Conservation (phyloP, 192 early-diverging fungal genomes). For the Geranomyces variabilis region DNA sequence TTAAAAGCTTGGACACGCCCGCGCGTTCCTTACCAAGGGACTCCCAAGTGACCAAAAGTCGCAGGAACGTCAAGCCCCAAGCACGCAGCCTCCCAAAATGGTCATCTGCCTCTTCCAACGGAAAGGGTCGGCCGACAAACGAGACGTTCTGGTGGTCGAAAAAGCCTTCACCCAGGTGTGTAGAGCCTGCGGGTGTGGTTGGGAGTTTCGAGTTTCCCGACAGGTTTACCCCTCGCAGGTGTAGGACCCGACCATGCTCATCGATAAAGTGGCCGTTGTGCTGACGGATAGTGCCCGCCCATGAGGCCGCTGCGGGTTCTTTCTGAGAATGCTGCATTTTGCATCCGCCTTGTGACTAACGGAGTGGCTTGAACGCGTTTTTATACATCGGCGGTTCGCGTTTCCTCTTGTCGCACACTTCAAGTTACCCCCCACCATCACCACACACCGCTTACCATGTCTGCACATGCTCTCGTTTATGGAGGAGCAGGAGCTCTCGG, state of each 20-base stretch:
- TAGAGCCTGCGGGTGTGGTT: slow-evolving; percentile 66
- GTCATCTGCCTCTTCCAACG: slow-evolving; percentile 70
- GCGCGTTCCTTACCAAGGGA: slow-evolving; percentile 47
- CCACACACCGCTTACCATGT: slow-evolving; percentile 3
- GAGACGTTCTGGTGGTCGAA: slow-evolving; percentile 75
- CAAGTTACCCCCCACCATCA: too few species aligned
- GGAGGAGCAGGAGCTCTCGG: slow-evolving; percentile 93
- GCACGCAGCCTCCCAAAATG: slow-evolving; percentile 72
- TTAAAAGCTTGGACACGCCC: slow-evolving; percentile 1
- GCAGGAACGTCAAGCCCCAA: slow-evolving; percentile 83
- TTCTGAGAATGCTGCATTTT: too few species aligned
- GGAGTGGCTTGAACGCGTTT: too few species aligned
- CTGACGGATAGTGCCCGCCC: background rate
- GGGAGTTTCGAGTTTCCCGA: slow-evolving; percentile 80
- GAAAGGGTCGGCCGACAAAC: slow-evolving; percentile 79
- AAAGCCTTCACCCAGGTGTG: slow-evolving; percentile 65
- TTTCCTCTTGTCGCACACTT: too few species aligned
- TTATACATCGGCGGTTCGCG: too few species aligned
- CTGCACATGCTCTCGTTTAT: slow-evolving; percentile 73
- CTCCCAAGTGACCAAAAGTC: slow-evolving; percentile 82
- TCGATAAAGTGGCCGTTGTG: slow-evolving; percentile 38
- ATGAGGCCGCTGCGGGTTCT: too few species aligned
- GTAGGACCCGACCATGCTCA: slow-evolving; percentile 41
- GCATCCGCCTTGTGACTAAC: too few species aligned
- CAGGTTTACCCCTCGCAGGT: slow-evolving; percentile 73